Conservation (phyloP, 805 yeast species). For the Saturnispora serradocipensis region DNA sequence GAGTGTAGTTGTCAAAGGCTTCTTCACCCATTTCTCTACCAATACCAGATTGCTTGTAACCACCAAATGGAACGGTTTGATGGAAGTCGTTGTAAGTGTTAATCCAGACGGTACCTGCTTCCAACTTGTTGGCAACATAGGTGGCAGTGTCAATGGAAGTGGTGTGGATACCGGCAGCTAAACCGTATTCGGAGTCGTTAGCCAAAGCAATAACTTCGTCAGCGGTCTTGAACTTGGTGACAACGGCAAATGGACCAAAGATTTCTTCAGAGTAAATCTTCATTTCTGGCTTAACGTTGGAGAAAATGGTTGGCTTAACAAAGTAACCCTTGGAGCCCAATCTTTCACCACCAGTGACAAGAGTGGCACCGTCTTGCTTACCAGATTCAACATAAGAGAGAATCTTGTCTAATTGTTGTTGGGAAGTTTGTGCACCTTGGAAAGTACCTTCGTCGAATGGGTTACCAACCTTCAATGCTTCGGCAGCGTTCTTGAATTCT, state of each 20-base stretch:
- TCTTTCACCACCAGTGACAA: conserved; percentile 66
- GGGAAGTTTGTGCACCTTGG: conserved; percentile 76
- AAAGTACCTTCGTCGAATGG: conserved; percentile 60
- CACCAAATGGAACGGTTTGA: conserved; percentile 72
- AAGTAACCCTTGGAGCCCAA: conserved; percentile 60
- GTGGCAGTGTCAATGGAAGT: conserved; percentile 51
- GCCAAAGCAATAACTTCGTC: conserved; percentile 63
- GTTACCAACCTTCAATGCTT: conserved; percentile 58
- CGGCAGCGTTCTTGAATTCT: conserved; percentile 50
- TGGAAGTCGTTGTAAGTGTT: conserved; percentile 77
- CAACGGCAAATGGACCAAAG: conserved; percentile 72
- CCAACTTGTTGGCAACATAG: conserved; percentile 52
- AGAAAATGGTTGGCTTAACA: conserved; percentile 64
- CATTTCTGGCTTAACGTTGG: conserved; percentile 56
- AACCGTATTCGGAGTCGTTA: conserved; percentile 64
- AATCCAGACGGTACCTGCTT: conserved; percentile 74
- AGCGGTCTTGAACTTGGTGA: conserved; percentile 54
- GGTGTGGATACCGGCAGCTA: conserved; percentile 77
- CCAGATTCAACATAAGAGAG: conserved; percentile 59
- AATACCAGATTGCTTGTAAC: conserved; percentile 70
- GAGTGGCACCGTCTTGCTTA: conserved; percentile 56
- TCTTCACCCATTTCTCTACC: conserved; percentile 84
- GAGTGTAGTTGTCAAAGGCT: conserved; percentile 59
- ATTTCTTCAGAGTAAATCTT: conserved; percentile 63
- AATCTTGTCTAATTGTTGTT: conserved; percentile 59